phyloP scores from a whole-genome alignment of 1,139 yeast genomes.

The Sugiyamaella japonica region DNA sequence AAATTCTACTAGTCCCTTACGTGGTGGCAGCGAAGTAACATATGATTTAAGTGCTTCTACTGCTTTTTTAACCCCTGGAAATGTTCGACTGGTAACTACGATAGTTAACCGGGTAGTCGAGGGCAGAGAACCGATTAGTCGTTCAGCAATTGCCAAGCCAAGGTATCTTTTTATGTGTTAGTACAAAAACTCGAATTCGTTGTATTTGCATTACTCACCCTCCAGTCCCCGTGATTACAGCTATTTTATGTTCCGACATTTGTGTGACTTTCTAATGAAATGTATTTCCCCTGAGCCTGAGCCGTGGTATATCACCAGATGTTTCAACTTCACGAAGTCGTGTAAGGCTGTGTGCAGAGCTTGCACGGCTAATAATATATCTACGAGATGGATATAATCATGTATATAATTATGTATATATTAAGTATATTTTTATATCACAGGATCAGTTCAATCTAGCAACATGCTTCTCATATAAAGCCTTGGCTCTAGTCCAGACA shows the following conservation, averaged over 20 bases:
- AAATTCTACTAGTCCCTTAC: slow-evolving; percentile 63
- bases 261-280: background rate
- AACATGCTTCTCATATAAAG: slow-evolving; percentile 79
- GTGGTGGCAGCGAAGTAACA: slow-evolving; percentile 39
- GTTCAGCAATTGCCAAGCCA: slow-evolving; percentile 80
- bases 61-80: slow-evolving; percentile 80
- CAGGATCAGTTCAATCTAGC: slow-evolving; percentile 29
- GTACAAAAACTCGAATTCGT: background rate
- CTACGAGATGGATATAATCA: too few species aligned
- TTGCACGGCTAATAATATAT: background rate
- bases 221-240: slow-evolving; percentile 64
- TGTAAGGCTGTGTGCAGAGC: background rate
- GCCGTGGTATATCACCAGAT: too few species aligned
- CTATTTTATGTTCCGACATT: slow-evolving; percentile 41
- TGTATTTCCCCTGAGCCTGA: background rate
- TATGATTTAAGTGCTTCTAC: slow-evolving; percentile 59
- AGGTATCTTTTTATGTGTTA: slow-evolving; percentile 44
- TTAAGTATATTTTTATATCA: background rate
- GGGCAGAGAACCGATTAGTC: slow-evolving; percentile 64
- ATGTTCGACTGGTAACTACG: slow-evolving; percentile 83
- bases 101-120: slow-evolving; percentile 61
- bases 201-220: slow-evolving; percentile 25
- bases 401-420: too few species aligned
- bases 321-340: background rate
- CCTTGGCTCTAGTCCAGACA: slow-evolving; percentile 89